These are phyloP conservation scores for Oryza rufipogon DNA, from an alignment of 176 grass and related monocot genomes.

Conservation along the genomic window DNA sequence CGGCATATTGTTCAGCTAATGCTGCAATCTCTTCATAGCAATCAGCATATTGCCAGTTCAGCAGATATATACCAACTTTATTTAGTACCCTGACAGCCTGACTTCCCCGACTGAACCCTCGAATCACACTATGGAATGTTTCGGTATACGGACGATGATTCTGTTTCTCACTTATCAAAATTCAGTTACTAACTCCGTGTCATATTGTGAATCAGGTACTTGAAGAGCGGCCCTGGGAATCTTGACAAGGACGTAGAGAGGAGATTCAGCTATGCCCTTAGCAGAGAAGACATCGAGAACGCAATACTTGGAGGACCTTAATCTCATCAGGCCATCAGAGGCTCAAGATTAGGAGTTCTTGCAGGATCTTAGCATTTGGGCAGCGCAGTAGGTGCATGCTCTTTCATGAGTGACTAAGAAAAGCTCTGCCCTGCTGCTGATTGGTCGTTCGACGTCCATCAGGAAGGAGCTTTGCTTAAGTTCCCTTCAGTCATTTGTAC, in stretches of 20 bases:
- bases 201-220: conserved; percentile 50
- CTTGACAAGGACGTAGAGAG: conserved; percentile 95
- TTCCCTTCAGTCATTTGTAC: background rate
- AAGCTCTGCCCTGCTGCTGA: background rate
- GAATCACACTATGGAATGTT: background rate
- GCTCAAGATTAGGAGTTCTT: background rate
- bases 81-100: background rate
- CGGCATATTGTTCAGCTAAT: background rate
- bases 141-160: background rate
- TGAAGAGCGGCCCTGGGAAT: conserved; percentile 83
- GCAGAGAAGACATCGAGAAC: conserved; percentile 95
- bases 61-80: background rate
- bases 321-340: background rate
- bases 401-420: background rate
- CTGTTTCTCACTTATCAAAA: background rate
- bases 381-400: background rate
- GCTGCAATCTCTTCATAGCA: background rate
- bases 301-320: conserved; percentile 85
- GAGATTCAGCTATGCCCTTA: conserved; percentile 92
- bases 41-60: background rate
- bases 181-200: background rate
- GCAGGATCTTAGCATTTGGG: background rate
- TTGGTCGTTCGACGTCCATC: background rate
- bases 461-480: background rate
- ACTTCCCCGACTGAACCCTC: background rate